Conservation (phyloP, 305 asterid species). For the Fraxinus floribunda region DNA sequence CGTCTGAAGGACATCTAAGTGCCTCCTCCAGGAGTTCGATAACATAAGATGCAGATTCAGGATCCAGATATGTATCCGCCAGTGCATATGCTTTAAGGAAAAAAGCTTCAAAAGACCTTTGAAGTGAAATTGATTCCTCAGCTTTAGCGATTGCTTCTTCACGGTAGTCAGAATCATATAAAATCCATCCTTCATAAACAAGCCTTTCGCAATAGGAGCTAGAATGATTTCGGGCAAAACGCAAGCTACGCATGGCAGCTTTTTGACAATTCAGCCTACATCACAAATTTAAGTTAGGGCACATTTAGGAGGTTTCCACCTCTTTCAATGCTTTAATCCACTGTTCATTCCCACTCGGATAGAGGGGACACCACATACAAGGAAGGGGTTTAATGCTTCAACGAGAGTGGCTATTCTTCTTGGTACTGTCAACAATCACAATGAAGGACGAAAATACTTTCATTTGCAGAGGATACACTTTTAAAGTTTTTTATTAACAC, state of each 20-base stretch:
- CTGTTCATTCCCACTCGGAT: background rate
- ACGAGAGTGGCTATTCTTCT: background rate
- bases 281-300: background rate
- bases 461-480: background rate
- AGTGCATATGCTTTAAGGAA: constrained; percentile 81
- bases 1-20: constrained; percentile 89
- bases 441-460: background rate
- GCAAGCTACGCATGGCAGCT: constrained; percentile 90
- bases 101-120: constrained; percentile 89
- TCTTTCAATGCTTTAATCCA: background rate
- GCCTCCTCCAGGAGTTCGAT: constrained; percentile 84
- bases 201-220: constrained; percentile 66
- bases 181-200: constrained; percentile 88
- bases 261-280: constrained; percentile 82
- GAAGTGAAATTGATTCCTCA: constrained; percentile 69
- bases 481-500: background rate
- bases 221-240: constrained; percentile 80
- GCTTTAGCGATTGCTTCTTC: constrained; percentile 87
- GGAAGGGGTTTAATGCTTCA: background rate
- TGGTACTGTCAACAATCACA: background rate
- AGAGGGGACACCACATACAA: background rate
- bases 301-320: background rate
- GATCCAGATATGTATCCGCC: constrained; percentile 60
- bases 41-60: constrained; percentile 64
- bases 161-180: constrained; percentile 81